Evolutionary conservation across 192 early-diverging fungal genomes (phyloP).

Genomic region (Coemansia sp.): DNA sequence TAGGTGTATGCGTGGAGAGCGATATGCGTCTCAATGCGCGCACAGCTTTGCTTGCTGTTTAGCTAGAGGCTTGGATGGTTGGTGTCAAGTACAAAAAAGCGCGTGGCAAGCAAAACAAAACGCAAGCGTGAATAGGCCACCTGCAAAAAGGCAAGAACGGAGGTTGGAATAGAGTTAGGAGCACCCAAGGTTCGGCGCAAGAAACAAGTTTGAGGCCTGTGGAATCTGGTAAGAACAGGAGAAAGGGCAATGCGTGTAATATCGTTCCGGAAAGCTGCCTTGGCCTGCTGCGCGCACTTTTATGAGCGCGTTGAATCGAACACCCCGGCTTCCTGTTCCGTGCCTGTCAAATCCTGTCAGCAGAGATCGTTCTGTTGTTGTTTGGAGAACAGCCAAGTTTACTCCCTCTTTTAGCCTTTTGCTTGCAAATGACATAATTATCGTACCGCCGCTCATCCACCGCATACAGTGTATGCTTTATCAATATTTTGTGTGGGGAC

Average conservation of each 20-base stretch:
- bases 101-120: neutral
- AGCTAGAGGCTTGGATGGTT: slow-evolving; percentile 2
- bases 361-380: slow-evolving; percentile 17
- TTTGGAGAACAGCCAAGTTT: slow-evolving; percentile 13
- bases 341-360: slow-evolving; percentile 5
- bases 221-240: slow-evolving; percentile 3
- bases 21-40: slow-evolving; percentile 13
- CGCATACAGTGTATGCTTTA: slow-evolving; percentile 2
- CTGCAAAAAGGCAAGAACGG: neutral
- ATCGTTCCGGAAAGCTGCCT: neutral
- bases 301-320: slow-evolving; percentile 1
- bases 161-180: slow-evolving; percentile 4
- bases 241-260: neutral
- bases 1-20: slow-evolving; percentile 15
- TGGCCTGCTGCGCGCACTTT: slow-evolving; percentile 5
- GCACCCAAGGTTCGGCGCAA: slow-evolving; percentile 7
- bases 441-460: slow-evolving; percentile 10
- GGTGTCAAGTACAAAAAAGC: neutral
- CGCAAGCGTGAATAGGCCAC: neutral
- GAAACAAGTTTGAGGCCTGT: slow-evolving; percentile 13
- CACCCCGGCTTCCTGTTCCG: slow-evolving; percentile 1
- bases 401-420: slow-evolving; percentile 4
- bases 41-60: neutral
- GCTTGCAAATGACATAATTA: slow-evolving; percentile 32
- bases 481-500: slow-evolving; percentile 5